These are phyloP conservation scores for Dissophora ornata DNA, from an alignment of 192 early-diverging fungal species.

Conservation along the genomic window DNA sequence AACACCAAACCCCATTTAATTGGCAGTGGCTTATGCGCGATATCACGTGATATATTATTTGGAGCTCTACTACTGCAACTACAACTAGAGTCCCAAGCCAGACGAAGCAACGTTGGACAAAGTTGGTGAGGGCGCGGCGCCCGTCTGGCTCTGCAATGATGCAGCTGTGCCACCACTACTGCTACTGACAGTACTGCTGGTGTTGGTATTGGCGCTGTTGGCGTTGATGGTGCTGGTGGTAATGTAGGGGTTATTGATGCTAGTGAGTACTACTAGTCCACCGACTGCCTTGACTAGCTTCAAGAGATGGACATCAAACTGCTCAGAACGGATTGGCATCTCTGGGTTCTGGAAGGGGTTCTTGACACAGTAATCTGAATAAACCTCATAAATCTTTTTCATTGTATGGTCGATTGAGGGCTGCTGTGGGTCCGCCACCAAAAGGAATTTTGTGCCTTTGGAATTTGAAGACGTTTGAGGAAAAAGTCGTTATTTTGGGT, in stretches of 20 bases:
- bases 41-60: no score
- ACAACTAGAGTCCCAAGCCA: conserved; percentile 4
- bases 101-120: conserved; percentile 42
- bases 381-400: conserved; percentile 83
- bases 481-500: no score
- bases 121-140: conserved; percentile 9
- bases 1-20: no score
- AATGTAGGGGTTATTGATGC: conserved; percentile 19
- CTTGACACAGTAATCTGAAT: conserved; percentile 98
- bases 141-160: neutral
- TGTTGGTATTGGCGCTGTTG: neutral
- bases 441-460: conserved; percentile 93
- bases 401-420: conserved; percentile 72
- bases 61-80: no score
- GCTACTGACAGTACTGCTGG: neutral
- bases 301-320: conserved; percentile 87
- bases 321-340: conserved; percentile 97
- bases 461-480: neutral
- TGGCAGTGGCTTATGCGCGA: neutral
- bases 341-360: conserved; percentile 99
- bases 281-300: conserved; percentile 71
- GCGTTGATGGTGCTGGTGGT: neutral
- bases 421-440: conserved; percentile 86
- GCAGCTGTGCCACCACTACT: neutral
- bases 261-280: conserved; percentile 18